Percentiles rank a stretch among this genome's conserved stretches.
These are phyloP conservation scores for Cystobasidiaceae sp. DNA, from an alignment of 1,284 basidiomycete genomes.

Conservation along the genomic window DNA sequence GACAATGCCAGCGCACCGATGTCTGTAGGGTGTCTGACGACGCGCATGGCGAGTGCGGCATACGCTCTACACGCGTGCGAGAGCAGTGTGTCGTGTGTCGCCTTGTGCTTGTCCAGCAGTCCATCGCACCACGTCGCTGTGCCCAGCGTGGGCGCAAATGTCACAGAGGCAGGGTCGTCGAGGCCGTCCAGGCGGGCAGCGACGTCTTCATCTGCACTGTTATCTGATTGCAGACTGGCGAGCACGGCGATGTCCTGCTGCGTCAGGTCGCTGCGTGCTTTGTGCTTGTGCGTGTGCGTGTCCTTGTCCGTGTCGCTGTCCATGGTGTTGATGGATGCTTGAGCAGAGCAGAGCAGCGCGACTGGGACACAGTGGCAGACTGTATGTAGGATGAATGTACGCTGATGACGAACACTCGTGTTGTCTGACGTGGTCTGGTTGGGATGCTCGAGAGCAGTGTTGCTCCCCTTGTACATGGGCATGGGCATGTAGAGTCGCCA, in stretches of 20 bases:
- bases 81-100: no score
- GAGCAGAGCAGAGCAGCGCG: not conserved
- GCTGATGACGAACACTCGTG: no score
- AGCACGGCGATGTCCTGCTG: slow-evolving; percentile 5
- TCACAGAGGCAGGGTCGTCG: not conserved
- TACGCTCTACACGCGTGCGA: slow-evolving; percentile 6
- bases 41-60: not conserved
- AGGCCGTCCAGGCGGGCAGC: not conserved
- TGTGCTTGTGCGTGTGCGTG: not conserved
- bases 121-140: no score
- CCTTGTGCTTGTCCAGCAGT: no score
- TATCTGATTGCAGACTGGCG: not conserved
- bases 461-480: no score
- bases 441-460: no score
- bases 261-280: not conserved
- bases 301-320: no score
- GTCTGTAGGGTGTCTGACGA: slow-evolving; percentile 10
- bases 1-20: no score
- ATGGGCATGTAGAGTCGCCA: no score
- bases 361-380: no score
- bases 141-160: slow-evolving; percentile 13
- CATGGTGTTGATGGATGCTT: not conserved
- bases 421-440: no score
- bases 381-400: no score
- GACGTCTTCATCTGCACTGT: not conserved